Evolutionary conservation across 1,139 yeast species (phyloP), one percentile per base, ranked within the genome.

Genomic region (Diutina pseudorugosa): DNA sequence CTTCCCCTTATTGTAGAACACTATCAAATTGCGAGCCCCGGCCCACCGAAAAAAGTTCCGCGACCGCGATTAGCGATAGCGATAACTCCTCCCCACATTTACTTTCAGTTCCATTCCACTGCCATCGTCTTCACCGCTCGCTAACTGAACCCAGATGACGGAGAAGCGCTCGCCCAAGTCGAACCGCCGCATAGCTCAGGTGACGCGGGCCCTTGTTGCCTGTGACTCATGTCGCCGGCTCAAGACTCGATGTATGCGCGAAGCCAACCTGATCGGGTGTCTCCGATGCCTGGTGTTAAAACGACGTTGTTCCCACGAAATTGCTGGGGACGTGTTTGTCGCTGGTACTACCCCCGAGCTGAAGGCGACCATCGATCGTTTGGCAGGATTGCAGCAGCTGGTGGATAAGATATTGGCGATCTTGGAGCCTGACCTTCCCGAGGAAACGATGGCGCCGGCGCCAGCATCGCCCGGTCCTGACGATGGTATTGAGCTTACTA

Each of bases 191-290:
- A 27, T 25, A 8, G 49, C 49, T 20, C 49, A 45, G 21, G 40
- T 27, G 23, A 25, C 49, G 14, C 49, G 49, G 9, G 40, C 49
- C 11, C 21, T 45, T 9, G 21, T 45, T 8, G 49, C 49, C 21
- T 45, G 49, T 16, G 49, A 45, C 20, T 11, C 23, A 11, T 45
- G 49, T 12, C 36, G 49, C n/a, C 20, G 21, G 20, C 49, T n/a
- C 9, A 45, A 45, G 49, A 45, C 49, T 8, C 36, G 49, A 7
- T 45, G 49, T 16, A 25, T 27, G 40, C 36, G 49, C 7, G 49
- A 45, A 11, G 36, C 36, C 16, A 27, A 25, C 19, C 40, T 27
- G 49, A 7, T 14, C 4, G 19, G 49, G 16, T 45, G 49, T 27
- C 40, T 45, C 16, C 36, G 49, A 11, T 45, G 49, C 27, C 19